These are phyloP conservation scores for Sphenostylis stenocarpa DNA, from an alignment of 306 rosid genomes.

Conservation along the genomic window DNA sequence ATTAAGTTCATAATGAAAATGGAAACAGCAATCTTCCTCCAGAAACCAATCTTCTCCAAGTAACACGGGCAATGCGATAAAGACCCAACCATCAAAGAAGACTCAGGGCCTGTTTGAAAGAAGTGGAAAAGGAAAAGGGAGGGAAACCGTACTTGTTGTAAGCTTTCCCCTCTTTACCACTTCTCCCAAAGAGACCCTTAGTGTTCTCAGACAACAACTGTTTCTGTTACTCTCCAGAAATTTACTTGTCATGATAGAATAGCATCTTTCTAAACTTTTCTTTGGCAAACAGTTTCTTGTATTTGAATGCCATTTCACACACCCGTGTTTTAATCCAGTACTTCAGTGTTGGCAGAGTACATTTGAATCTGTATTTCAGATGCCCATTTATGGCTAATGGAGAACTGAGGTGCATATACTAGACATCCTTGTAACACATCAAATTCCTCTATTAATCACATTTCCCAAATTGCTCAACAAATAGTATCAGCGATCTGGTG, in stretches of 20 bases:
- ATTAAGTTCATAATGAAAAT: neutral
- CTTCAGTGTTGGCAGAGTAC: neutral
- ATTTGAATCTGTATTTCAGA: conserved; percentile 20
- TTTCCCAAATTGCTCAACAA: conserved; percentile 13
- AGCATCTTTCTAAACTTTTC: conserved; percentile 6
- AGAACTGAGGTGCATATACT: conserved; percentile 12
- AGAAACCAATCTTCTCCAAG: conserved; percentile 20
- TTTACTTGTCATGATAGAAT: conserved; percentile 8
- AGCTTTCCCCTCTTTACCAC: conserved; percentile 37
- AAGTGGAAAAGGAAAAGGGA: conserved; percentile 35
- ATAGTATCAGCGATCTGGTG: conserved; percentile 14
- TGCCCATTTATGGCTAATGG: conserved; percentile 18
- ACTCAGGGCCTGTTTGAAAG: conserved; percentile 41
- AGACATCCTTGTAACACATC: neutral
- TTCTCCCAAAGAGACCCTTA: conserved; percentile 40
- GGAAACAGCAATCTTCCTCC: conserved; percentile 4
- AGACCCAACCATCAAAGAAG: conserved; percentile 27
- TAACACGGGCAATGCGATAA: neutral
- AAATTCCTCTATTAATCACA: conserved; percentile 14
- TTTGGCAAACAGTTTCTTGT: neutral
- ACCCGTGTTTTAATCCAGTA: neutral
- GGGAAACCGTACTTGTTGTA: conserved; percentile 13
- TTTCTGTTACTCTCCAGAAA: conserved; percentile 19
- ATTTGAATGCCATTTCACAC: neutral
- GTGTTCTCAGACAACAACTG: conserved; percentile 34